Base-by-base conservation (phyloP, 2,329 filamentous ascomycete species). In the Westerdykella aurantiaca region DNA sequence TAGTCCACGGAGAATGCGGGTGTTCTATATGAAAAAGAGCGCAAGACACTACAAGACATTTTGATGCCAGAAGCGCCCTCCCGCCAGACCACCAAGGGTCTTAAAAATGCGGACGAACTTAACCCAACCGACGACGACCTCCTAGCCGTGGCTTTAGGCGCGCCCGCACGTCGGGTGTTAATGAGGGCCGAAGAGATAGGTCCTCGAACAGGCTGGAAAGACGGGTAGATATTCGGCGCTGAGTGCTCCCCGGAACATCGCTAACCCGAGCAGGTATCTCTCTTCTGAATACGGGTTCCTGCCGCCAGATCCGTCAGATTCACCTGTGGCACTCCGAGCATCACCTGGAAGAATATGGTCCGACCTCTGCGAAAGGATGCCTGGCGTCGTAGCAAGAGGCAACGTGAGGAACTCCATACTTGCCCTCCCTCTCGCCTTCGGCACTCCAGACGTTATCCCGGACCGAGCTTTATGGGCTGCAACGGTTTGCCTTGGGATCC, bases 381-480 rank as follows among this genome's bases (percentile, higher is more conserved):
- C 75, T 0, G 75, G 75, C 0, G 74, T 73, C 34, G 70, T 75
- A 0, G 68, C 72, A 0, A 57, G 74, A 40, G 74, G 75, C 0
- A 68, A 72, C n/a, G 72, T 76, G 0, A 60, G 74, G 22, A 73
- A 76, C 37, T 72, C 73, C 0, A 65, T 77, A 1, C 72, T 72
- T 1, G 67, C 73, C 0, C 50, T 79, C 0, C 72, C 74, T 0
- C 48, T 76, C 3, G 67, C 78, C 3, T 64, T 74, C 42, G 75
- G 72, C 0, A 75, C 71, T 0, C 66, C 70, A 38, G 72, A 77
- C 13, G 54, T 72, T 1, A 74, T 79, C n/a, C 73, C 76, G 0
- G 73, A 77, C 46, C 58, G 64, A 41, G 76, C 75, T 0, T 57
- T 78, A 4, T 78, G 75, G 76, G 75, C 72, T 1, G 75, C 74